These are phyloP conservation scores for Skeletonema potamos DNA, from an alignment of 108 stramenopile species.

Conservation along the genomic window DNA sequence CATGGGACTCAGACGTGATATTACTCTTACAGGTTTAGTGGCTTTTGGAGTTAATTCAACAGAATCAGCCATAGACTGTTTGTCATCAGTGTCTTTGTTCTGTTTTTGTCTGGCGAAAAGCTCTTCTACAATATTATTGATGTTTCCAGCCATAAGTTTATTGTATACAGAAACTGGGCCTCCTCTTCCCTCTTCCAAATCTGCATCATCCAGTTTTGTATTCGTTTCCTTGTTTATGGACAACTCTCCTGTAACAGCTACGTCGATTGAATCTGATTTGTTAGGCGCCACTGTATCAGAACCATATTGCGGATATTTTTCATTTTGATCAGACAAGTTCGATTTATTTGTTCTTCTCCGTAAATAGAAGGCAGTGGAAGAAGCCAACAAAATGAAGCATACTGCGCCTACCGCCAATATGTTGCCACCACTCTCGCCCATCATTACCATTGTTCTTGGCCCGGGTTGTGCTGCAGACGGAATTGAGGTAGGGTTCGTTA, in stretches of 20 bases:
- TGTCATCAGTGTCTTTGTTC: neutral
- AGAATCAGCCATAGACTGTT: neutral
- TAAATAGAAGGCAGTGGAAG: neutral
- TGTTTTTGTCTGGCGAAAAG: neutral
- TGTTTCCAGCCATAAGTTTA: neutral
- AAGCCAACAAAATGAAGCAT: no score
- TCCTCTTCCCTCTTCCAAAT: conserved; percentile 3
- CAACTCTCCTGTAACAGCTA: neutral
- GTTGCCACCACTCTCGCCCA: no score
- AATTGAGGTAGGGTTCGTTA: no score
- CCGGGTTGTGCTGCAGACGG: no score
- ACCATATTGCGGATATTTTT: neutral
- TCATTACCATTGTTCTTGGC: no score
- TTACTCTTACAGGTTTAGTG: neutral
- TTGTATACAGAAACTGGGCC: neutral
- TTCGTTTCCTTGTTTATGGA: neutral
- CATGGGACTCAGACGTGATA: neutral
- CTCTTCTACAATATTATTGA: neutral
- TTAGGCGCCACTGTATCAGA: neutral
- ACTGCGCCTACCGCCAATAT: no score
- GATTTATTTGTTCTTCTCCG: neutral
- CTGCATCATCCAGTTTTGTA: neutral
- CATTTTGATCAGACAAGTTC: neutral
- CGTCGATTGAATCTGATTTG: no score
- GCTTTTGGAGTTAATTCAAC: neutral